Evolutionary conservation across 1,284 basidiomycete genomes (phyloP).

Genomic region (Prillingera fragicola): DNA sequence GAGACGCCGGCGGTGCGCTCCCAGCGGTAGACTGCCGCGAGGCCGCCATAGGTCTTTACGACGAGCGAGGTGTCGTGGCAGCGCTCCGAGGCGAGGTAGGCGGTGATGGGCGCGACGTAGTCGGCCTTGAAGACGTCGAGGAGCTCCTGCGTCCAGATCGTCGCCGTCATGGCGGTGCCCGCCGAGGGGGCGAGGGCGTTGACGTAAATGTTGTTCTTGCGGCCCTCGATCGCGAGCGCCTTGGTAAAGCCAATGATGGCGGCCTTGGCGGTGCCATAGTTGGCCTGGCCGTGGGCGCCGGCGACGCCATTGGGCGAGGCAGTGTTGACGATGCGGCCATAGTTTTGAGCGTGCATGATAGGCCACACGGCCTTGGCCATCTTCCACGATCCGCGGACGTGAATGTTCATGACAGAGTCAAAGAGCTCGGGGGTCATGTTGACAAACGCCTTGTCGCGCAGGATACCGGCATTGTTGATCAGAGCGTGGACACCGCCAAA

Average conservation of each 20-base stretch:
- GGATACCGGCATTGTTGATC: conserved; percentile 90
- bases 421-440: conserved; percentile 88
- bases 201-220: conserved; percentile 81
- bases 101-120: conserved; percentile 86
- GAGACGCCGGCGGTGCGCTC: conserved; percentile 67
- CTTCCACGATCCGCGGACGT: conserved; percentile 75
- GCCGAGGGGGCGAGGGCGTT: conserved; percentile 87
- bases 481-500: conserved; percentile 87
- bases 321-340: conserved; percentile 91
- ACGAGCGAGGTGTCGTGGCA: conserved; percentile 67
- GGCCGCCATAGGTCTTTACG: conserved; percentile 88
- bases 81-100: conserved; percentile 80
- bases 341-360: conserved; percentile 93
- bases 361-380: conserved; percentile 95
- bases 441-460: conserved; percentile 85
- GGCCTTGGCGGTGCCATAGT: conserved; percentile 90
- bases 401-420: conserved; percentile 85
- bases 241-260: conserved; percentile 86
- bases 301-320: conserved; percentile 85
- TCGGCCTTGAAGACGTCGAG: conserved; percentile 77
- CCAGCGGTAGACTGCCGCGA: conserved; percentile 90
- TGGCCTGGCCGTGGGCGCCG: conserved; percentile 89
- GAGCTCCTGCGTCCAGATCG: conserved; percentile 82
- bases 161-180: conserved; percentile 84
- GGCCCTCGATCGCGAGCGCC: conserved; percentile 86